Evolutionary conservation across 163 green algal species (phyloP).

Genomic region (Prototheca stagnorum): DNA sequence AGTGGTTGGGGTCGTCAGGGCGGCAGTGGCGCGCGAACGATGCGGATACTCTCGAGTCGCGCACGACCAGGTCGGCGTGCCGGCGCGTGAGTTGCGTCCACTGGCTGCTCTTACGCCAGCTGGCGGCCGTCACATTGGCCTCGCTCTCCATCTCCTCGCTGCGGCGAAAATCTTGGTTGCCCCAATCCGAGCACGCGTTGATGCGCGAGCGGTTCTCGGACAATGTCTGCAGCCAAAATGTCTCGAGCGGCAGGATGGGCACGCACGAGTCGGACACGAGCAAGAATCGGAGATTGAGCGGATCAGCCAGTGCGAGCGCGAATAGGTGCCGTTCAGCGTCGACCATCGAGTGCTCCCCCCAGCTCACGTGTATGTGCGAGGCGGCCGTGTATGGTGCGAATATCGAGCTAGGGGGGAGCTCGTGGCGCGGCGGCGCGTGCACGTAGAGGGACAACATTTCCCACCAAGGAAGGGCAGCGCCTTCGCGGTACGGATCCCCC

Average conservation of each 20-base stretch:
- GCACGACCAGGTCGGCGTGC: constrained; percentile 23
- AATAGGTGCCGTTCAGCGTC: constrained; percentile 13
- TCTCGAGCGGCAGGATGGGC: constrained; percentile 18
- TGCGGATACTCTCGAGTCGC: constrained; percentile 29
- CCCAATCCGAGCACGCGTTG: constrained; percentile 16
- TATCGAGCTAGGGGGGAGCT: too few species aligned
- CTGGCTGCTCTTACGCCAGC: constrained; percentile 22
- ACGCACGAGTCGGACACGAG: constrained; percentile 23
- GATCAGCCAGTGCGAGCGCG: constrained; percentile 14
- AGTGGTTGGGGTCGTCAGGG: too few species aligned
- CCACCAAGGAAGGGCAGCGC: too few species aligned
- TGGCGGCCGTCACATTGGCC: not conserved
- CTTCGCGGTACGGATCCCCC: too few species aligned
- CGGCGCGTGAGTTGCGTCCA: constrained; percentile 43
- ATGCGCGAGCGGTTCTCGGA: constrained; percentile 13
- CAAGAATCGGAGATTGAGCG: constrained; percentile 20
- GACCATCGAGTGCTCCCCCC: constrained; percentile 22
- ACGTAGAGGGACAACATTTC: too few species aligned
- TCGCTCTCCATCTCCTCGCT: not conserved
- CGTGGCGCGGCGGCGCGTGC: too few species aligned
- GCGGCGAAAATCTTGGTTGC: not conserved
- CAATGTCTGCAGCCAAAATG: constrained; percentile 19
- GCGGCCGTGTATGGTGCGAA: too few species aligned
- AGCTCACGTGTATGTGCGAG: too few species aligned
- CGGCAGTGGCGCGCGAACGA: too few species aligned